Percentiles rank a stretch among this genome's conserved stretches.
Conservation (phyloP, 1,284 basidiomycete species). For the Mycosarcoma mackinlayi region DNA sequence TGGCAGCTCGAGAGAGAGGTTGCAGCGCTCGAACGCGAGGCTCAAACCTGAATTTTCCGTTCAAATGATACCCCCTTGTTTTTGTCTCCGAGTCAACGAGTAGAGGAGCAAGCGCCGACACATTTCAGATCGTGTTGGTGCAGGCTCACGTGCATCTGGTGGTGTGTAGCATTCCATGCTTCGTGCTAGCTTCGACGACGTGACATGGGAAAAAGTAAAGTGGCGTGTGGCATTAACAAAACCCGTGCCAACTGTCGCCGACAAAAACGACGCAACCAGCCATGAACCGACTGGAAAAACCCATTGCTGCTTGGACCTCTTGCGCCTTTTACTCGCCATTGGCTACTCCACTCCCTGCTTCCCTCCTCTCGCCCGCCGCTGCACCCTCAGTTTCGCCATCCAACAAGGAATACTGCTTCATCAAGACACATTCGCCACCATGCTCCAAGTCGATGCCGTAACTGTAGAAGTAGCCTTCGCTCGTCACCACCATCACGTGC, state of each 20-base stretch:
- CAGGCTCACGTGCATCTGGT: too few relatives aligned
- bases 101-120: too few relatives aligned
- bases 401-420: constrained; percentile 72
- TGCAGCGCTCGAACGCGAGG: background rate
- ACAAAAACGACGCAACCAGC: too few relatives aligned
- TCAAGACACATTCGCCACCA: constrained; percentile 92
- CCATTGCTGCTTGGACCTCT: background rate
- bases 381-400: background rate
- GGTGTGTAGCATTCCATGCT: too few relatives aligned
- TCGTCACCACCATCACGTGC: constrained; percentile 95
- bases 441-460: constrained; percentile 96
- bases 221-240: too few relatives aligned
- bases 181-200: too few relatives aligned
- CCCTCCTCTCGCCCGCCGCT: background rate
- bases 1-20: constrained; percentile 7
- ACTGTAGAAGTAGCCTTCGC: constrained; percentile 93
- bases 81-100: too few relatives aligned
- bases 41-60: background rate
- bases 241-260: too few relatives aligned
- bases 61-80: too few relatives aligned
- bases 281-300: background rate
- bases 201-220: too few relatives aligned
- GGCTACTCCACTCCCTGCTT: background rate
- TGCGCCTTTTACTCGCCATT: background rate
- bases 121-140: too few relatives aligned